Evolutionary conservation across 257 asterid species (phyloP).

Genomic region (Nicotiana obtusifolia): DNA sequence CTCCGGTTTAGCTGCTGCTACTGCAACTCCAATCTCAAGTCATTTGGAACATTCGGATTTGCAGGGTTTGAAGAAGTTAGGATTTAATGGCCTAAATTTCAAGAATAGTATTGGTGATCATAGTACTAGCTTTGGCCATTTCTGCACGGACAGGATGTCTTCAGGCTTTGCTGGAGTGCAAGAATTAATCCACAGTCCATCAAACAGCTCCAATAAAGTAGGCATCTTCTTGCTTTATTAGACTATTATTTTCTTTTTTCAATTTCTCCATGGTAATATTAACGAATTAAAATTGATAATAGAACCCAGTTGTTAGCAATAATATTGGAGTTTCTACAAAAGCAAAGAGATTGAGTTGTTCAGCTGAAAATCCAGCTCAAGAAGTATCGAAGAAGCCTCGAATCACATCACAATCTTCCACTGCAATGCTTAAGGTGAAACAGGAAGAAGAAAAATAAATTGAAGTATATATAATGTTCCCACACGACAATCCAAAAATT

Average conservation of each 20-base stretch:
- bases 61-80: constrained; percentile 9
- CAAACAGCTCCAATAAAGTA: constrained; percentile 24
- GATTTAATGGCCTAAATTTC: constrained; percentile 1
- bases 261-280: background rate
- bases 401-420: constrained; percentile 16
- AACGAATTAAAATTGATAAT: background rate
- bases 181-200: constrained; percentile 10
- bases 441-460: background rate
- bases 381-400: constrained; percentile 24
- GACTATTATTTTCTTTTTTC: background rate
- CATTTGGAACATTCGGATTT: background rate
- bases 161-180: background rate
- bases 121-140: background rate
- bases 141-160: constrained; percentile 1
- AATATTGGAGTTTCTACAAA: constrained; percentile 7
- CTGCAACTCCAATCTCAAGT: background rate
- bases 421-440: constrained; percentile 22
- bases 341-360: background rate
- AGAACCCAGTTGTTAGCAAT: background rate
- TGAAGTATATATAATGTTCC: background rate
- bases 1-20: constrained; percentile 1
- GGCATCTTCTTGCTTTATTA: background rate
- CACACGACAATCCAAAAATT: background rate
- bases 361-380: background rate
- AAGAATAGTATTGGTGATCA: background rate